These are phyloP conservation scores for Aspergillus nanangensis DNA, from an alignment of 495 filamentous ascomycete genomes.

Conservation along the genomic window DNA sequence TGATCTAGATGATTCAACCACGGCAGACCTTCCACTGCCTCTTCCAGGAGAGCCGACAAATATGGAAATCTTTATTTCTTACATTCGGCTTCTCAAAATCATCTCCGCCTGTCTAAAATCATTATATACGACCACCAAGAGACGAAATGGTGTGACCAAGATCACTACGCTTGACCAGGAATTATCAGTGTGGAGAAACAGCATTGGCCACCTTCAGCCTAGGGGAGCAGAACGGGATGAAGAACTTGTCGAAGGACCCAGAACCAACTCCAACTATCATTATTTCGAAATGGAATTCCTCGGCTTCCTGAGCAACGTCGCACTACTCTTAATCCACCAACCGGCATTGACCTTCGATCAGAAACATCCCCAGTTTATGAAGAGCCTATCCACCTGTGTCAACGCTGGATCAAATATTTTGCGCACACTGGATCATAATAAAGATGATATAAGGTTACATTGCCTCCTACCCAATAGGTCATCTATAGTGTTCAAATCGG, in stretches of 20 bases:
- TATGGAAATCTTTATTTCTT: not conserved
- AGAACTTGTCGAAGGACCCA: not conserved
- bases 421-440: too few species aligned
- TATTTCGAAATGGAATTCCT: not conserved
- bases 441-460: too few species aligned
- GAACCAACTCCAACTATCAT: not conserved
- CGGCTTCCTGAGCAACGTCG: not conserved
- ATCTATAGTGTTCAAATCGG: too few species aligned
- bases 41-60: not conserved
- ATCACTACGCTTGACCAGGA: not conserved
- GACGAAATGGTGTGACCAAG: not conserved
- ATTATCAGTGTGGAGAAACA: not conserved
- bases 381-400: too few species aligned
- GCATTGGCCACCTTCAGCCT: not conserved
- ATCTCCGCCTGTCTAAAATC: not conserved
- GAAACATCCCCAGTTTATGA: not conserved
- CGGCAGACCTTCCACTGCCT: not conserved
- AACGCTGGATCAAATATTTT: too few species aligned
- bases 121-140: conserved; percentile 1
- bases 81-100: not conserved
- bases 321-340: not conserved
- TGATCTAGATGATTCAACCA: not conserved
- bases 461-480: too few species aligned
- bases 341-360: conserved; percentile 1
- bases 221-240: not conserved